Percentiles rank a stretch among this genome's conserved stretches.
These are phyloP conservation scores for Discostella pseudostelligera DNA, from an alignment of 108 stramenopile species.

Conservation along the genomic window DNA sequence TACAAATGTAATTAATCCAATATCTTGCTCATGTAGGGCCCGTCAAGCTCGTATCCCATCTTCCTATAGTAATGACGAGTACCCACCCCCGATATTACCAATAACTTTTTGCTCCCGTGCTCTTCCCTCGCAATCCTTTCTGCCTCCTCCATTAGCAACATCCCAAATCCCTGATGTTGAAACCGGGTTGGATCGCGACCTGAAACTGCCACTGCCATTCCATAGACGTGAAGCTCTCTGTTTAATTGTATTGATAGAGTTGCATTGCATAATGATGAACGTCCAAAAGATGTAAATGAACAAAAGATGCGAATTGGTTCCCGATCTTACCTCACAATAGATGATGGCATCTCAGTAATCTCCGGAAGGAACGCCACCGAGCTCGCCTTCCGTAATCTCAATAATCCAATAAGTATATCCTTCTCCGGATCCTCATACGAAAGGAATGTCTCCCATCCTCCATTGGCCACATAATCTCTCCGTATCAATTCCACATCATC, in stretches of 20 bases:
- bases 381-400: constrained; percentile 69
- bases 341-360: constrained; percentile 62
- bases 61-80: constrained; percentile 96
- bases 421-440: constrained; percentile 92
- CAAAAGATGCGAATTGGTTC: background rate
- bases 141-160: constrained; percentile 94
- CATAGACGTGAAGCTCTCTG: constrained; percentile 94
- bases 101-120: constrained; percentile 87
- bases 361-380: constrained; percentile 72
- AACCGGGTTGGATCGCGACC: constrained; percentile 88
- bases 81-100: constrained; percentile 95
- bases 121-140: constrained; percentile 91
- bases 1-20: constrained; percentile 15
- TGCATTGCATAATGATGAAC: background rate
- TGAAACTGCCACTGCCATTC: constrained; percentile 89
- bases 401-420: constrained; percentile 84
- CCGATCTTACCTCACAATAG: constrained; percentile 69
- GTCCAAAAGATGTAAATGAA: background rate
- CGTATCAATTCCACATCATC: constrained; percentile 93
- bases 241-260: background rate
- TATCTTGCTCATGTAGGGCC: constrained; percentile 88
- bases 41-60: constrained; percentile 90
- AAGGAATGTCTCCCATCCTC: constrained; percentile 95
- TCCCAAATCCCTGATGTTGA: constrained; percentile 97
- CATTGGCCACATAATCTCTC: constrained; percentile 91